phyloP scores from a whole-genome alignment of 2,329 filamentous ascomycete species.

The Torrubiella hemipterigena region DNA sequence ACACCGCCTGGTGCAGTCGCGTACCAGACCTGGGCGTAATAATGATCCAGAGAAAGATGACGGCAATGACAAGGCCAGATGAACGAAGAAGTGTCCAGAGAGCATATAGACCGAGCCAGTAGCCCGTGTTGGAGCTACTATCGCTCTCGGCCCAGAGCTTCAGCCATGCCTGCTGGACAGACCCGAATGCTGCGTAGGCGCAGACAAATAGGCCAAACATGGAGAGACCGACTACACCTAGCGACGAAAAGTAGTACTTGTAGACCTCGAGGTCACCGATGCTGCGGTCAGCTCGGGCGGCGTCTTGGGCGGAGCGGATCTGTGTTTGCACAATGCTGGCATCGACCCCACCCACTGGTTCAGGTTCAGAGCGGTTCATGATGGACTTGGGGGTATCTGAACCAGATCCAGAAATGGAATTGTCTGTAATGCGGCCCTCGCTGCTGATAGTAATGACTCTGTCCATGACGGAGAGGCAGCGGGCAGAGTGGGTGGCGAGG shows the following conservation, averaged over 20 bases:
- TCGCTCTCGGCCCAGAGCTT: too few relatives aligned
- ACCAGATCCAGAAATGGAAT: too few relatives aligned
- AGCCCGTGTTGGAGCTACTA: too few relatives aligned
- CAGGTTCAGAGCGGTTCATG: constrained; percentile 5
- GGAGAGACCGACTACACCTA: constrained; percentile 2
- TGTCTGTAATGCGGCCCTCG: constrained; percentile 2
- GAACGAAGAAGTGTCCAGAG: too few relatives aligned
- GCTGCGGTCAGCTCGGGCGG: constrained; percentile 3
- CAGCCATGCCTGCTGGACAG: constrained; percentile 1
- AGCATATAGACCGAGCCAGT: too few relatives aligned
- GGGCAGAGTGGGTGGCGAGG: constrained; percentile 3
- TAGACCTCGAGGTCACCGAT: constrained; percentile 4
- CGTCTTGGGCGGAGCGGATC: too few relatives aligned
- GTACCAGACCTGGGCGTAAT: constrained; percentile 3
- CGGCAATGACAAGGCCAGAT: too few relatives aligned
- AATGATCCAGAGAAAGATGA: constrained; percentile 3
- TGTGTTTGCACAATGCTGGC: too few relatives aligned
- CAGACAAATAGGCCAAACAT: neutral
- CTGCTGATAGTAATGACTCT: constrained; percentile 2
- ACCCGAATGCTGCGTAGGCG: neutral
- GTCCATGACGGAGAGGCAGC: constrained; percentile 1
- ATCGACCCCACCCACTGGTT: constrained; percentile 3
- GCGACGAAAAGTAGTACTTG: constrained; percentile 7
- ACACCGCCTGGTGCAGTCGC: constrained; percentile 2
- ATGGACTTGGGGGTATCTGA: too few relatives aligned